Conservation (phyloP, 2,329 filamentous ascomycete species). For the Scolecobasidium constrictum region DNA sequence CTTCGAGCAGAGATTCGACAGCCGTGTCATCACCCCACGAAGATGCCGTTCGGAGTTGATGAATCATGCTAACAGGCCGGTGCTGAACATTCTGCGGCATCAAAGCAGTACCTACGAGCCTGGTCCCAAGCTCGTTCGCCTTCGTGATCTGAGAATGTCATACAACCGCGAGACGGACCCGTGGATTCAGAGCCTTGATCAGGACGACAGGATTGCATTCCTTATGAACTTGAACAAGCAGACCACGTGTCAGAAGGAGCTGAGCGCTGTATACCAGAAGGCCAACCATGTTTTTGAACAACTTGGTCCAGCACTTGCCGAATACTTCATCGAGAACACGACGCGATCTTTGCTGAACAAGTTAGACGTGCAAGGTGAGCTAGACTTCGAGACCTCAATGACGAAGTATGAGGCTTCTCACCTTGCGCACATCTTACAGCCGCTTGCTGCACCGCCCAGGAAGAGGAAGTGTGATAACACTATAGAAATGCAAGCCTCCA, state of each 20-base stretch:
- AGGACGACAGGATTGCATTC: background rate
- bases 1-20: conserved; percentile 61
- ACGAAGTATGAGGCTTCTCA: background rate
- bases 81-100: conserved; percentile 33
- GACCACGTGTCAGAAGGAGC: conserved; percentile 29
- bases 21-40: conserved; percentile 58
- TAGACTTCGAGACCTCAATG: background rate
- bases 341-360: conserved; percentile 1
- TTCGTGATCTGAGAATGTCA: conserved; percentile 7
- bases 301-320: conserved; percentile 25
- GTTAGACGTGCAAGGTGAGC: background rate
- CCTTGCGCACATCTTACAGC: conserved; percentile 1
- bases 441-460: background rate
- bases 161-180: conserved; percentile 29
- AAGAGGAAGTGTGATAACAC: background rate
- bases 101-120: background rate
- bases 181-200: conserved; percentile 18
- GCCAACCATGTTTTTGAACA: conserved; percentile 24
- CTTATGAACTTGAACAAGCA: conserved; percentile 19
- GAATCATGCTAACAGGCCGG: conserved; percentile 56
- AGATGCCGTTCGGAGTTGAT: conserved; percentile 59
- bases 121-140: background rate
- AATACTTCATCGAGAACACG: conserved; percentile 25
- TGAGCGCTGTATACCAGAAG: conserved; percentile 23
- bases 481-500: background rate